Conservation (phyloP, 139 green algal genomes). For the Astrephomene gubernaculifera region DNA sequence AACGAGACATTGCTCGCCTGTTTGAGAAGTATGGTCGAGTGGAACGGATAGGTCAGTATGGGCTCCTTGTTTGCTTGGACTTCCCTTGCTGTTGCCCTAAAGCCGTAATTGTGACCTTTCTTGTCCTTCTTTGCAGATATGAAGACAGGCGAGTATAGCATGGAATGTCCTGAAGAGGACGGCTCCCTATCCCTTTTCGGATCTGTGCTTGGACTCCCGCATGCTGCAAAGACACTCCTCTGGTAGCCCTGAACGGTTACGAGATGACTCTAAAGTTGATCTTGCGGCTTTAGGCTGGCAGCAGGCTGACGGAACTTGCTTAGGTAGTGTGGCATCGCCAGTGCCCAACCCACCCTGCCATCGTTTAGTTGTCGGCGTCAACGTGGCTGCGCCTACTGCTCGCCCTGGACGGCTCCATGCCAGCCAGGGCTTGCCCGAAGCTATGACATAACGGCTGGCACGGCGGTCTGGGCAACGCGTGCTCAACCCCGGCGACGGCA, state of each 20-base stretch:
- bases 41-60: neutral
- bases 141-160: neutral
- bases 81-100: neutral
- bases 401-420: too few species aligned
- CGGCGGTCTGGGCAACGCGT: neutral
- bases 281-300: too few species aligned
- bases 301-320: neutral
- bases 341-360: neutral
- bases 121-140: neutral
- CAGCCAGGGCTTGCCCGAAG: neutral
- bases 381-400: neutral
- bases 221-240: too few species aligned
- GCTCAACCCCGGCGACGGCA: neutral
- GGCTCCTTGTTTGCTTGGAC: neutral
- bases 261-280: too few species aligned
- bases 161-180: too few species aligned
- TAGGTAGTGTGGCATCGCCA: neutral
- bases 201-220: too few species aligned
- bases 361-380: too few species aligned
- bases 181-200: too few species aligned
- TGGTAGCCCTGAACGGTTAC: too few species aligned
- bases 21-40: conserved; percentile 69
- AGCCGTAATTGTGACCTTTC: neutral
- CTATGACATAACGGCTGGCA: neutral
- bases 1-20: conserved; percentile 61